phyloP scores from a whole-genome alignment of 352 stramenopile species.

The Pythium vanterpoolii region DNA sequence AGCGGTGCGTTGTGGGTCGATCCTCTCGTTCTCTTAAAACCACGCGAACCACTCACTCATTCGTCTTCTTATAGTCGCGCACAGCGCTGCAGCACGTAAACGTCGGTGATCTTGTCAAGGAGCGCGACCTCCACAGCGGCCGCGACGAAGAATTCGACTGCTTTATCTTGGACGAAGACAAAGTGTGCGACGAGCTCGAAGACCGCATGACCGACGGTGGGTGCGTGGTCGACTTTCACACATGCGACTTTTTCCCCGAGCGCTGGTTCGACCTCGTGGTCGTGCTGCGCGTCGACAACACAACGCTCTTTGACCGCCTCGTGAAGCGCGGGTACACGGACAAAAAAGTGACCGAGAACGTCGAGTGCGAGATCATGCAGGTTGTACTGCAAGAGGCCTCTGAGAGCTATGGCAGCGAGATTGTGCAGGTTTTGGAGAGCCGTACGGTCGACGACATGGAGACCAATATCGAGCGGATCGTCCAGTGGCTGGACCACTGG shows the following conservation, averaged over 20 bases:
- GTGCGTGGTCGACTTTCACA: slow-evolving; percentile 96
- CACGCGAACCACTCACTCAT: slow-evolving; percentile 4
- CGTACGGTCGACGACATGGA: slow-evolving; percentile 97
- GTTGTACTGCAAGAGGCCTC: slow-evolving; percentile 95
- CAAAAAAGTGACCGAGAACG: slow-evolving; percentile 96
- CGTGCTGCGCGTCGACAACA: slow-evolving; percentile 91
- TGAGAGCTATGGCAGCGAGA: slow-evolving; percentile 92
- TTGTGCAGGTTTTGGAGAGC: slow-evolving; percentile 94
- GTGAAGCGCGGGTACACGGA: slow-evolving; percentile 91
- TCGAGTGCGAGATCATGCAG: slow-evolving; percentile 98
- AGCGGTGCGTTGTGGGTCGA: slow-evolving; percentile 37
- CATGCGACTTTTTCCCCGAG: slow-evolving; percentile 97
- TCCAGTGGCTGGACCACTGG: slow-evolving; percentile 93
- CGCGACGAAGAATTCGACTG: slow-evolving; percentile 95
- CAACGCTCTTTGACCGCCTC: slow-evolving; percentile 88
- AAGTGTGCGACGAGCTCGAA: slow-evolving; percentile 95
- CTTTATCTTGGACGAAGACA: slow-evolving; percentile 97
- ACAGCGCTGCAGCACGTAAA: slow-evolving; percentile 92
- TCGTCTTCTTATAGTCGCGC: slow-evolving; percentile 19
- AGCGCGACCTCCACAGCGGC: slow-evolving; percentile 73
- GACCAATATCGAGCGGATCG: slow-evolving; percentile 90
- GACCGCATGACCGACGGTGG: slow-evolving; percentile 86
- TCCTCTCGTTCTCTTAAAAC: neutral
- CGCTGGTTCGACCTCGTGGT: slow-evolving; percentile 96
- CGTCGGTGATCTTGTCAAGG: slow-evolving; percentile 92